Percentiles rank a stretch among this genome's conserved stretches.
Conservation (phyloP, 805 yeast species). For the Yarrowia divulgata region DNA sequence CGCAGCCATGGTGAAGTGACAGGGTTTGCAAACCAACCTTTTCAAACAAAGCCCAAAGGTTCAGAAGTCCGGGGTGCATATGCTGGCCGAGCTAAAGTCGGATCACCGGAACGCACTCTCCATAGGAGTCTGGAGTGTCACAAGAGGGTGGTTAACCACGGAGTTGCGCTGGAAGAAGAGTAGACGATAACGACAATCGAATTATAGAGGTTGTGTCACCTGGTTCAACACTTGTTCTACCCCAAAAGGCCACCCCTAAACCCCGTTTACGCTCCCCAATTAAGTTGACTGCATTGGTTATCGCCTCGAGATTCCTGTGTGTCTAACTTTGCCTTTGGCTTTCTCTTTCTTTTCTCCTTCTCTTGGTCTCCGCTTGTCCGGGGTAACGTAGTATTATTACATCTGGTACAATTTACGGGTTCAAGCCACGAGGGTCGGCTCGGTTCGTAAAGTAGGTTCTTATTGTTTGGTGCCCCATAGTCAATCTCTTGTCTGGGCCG, state of each 20-base stretch:
- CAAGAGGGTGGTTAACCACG: background rate
- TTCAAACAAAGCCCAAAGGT: constrained; percentile 22
- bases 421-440: background rate
- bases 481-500: background rate
- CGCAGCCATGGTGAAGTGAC: constrained; percentile 19
- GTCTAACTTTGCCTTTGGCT: constrained; percentile 8
- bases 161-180: no score
- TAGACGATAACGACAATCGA: no score
- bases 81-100: constrained; percentile 33
- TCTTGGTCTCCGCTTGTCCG: constrained; percentile 24
- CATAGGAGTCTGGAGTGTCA: background rate
- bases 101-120: constrained; percentile 21
- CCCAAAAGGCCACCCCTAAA: background rate
- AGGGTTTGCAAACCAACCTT: constrained; percentile 34
- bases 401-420: background rate
- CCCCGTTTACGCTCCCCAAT: background rate
- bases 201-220: no score
- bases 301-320: background rate
- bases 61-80: constrained; percentile 39
- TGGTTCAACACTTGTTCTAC: no score
- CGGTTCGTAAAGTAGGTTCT: constrained; percentile 28
- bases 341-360: background rate
- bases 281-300: constrained; percentile 8
- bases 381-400: constrained; percentile 9
- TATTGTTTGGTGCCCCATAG: no score